Evolutionary conservation across 140 eudicot species (phyloP), one percentile per base, ranked within the genome.

Genomic region (Cichorium intybus): DNA sequence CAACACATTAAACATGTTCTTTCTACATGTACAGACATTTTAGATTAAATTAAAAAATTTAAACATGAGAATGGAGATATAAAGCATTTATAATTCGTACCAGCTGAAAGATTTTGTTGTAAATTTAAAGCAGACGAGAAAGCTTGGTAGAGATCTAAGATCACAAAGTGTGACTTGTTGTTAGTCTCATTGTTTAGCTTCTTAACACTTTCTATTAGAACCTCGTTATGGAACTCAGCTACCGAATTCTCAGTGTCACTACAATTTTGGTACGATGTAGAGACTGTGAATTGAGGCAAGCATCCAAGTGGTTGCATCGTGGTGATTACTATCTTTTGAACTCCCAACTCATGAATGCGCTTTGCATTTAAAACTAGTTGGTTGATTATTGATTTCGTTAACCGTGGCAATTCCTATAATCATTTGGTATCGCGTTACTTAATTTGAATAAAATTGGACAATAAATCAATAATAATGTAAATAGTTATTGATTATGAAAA

Each of bases 221-320:
- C 11, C 48, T 72, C 81, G 66, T 88, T 88, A 75, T 88, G 95
- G 31, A 68, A 54, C 45, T 18, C 24, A 11, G 87, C 62, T 5
- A 75, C 37, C 2, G 74, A 60, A 50, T 88, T 88, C 23, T 62
- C 79, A 3, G 50, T 49, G 33, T 70, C 31, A 56, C 80, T 77
- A 70, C 96, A 88, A 12, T 82, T 80, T 15, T 50, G 24, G 45
- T 77, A 78, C 2, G 77, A 73, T 46, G 63, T 17, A 39, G 73
- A 34, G 0, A 55, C 67, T 3, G 95, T 76, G 22, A 56, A 75
- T 17, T 62, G 71, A 9, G 96, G 96, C 72, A 88, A 71, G 69
- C 96, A 88, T 6, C 96, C 95, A 12, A 82, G 60, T 14, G 96
- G 95, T 70, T 78, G 75, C 66, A 88, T 65, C 6, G 74, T 58